These are phyloP conservation scores for Nyctanthes arbortristis DNA, from an alignment of 257 asterid genomes.

Conservation along the genomic window DNA sequence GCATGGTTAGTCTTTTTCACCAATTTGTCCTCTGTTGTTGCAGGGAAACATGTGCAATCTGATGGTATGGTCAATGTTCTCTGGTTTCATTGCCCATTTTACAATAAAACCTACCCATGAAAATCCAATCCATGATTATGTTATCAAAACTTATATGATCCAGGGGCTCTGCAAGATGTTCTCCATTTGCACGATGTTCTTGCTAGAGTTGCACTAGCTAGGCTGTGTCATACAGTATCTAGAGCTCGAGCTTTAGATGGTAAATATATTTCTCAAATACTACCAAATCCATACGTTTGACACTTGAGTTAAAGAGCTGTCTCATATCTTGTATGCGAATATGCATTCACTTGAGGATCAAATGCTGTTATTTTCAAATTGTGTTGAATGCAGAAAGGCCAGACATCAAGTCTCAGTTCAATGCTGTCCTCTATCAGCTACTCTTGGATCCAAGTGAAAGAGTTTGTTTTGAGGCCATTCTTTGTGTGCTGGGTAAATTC, in stretches of 20 bases:
- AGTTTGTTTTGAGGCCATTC: conserved; percentile 96
- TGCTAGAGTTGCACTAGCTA: conserved; percentile 97
- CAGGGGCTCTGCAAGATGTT: conserved; percentile 96
- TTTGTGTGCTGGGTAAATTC: conserved; percentile 90
- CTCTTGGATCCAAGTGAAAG: conserved; percentile 99
- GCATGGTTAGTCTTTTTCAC: conserved; percentile 24
- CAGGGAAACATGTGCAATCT: conserved; percentile 88
- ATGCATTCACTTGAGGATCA: conserved; percentile 16
- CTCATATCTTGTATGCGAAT: background rate
- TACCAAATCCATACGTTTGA: conserved; percentile 1
- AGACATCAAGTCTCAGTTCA: conserved; percentile 83
- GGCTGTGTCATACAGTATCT: conserved; percentile 82
- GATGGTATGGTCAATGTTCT: conserved; percentile 67
- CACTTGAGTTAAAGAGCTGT: conserved; percentile 13
- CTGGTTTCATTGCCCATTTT: conserved; percentile 18
- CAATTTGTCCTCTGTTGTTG: conserved; percentile 36
- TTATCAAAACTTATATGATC: conserved; percentile 42
- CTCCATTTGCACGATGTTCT: conserved; percentile 98
- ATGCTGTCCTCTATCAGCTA: conserved; percentile 85
- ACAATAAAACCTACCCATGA: conserved; percentile 28
- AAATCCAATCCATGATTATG: conserved; percentile 24
- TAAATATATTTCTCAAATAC: conserved; percentile 35
- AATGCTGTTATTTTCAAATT: conserved; percentile 25
- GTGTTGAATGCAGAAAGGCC: conserved; percentile 67
- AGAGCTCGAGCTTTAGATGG: conserved; percentile 96